phyloP scores from a whole-genome alignment of 192 early-diverging fungal species.

The Martensiomyces pterosporus region DNA sequence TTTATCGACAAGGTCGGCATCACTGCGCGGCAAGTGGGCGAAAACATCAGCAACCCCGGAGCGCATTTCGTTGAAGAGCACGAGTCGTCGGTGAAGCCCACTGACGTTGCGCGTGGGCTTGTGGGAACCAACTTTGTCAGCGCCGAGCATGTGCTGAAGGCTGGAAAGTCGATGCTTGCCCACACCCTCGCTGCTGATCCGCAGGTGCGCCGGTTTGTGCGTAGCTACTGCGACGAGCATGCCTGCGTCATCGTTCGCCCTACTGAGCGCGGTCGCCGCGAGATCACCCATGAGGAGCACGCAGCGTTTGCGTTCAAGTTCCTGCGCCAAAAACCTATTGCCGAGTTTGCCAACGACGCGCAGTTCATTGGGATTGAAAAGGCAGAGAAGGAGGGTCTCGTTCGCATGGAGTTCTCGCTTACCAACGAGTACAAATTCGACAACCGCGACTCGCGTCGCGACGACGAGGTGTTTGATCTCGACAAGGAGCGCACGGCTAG shows the following conservation, averaged over 20 bases:
- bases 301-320: conserved; percentile 85
- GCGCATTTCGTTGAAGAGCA: conserved; percentile 20
- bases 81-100: conserved; percentile 6
- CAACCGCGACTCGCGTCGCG: conserved; percentile 5
- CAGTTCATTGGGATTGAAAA: conserved; percentile 75
- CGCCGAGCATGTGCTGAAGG: conserved; percentile 32
- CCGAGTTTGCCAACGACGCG: conserved; percentile 59
- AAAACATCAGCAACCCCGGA: conserved; percentile 52
- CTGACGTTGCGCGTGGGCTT: conserved; percentile 24
- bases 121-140: conserved; percentile 22
- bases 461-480: conserved; percentile 19
- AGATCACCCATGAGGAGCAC: conserved; percentile 71
- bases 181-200: conserved; percentile 79
- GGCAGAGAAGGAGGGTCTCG: conserved; percentile 67
- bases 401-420: conserved; percentile 46
- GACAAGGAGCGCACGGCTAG: conserved; percentile 25
- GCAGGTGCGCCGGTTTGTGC: conserved; percentile 69
- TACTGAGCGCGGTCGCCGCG: conserved; percentile 71
- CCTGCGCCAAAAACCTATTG: conserved; percentile 68
- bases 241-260: conserved; percentile 71
- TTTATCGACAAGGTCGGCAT: conserved; percentile 52
- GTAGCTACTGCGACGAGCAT: conserved; percentile 63
- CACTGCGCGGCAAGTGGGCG: conserved; percentile 58
- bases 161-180: conserved; percentile 65
- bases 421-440: conserved; percentile 28